Evolutionary conservation across 108 stramenopile genomes (phyloP).

Genomic region (Conticribra guillardii): DNA sequence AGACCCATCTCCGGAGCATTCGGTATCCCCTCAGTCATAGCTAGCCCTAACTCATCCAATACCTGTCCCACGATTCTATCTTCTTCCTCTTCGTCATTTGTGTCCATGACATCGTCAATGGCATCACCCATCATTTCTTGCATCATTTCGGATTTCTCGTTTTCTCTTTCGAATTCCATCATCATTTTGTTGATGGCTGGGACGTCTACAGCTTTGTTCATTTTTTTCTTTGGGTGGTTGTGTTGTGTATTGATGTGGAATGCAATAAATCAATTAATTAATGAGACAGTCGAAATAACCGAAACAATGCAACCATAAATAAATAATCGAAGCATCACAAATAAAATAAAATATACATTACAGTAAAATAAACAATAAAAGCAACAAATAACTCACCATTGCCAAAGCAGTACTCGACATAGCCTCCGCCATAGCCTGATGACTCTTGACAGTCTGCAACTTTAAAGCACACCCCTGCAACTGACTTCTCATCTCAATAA

Average conservation of each 20-base stretch:
- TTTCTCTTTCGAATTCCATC: constrained; percentile 95
- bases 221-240: constrained; percentile 46
- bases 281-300: no score
- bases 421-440: constrained; percentile 95
- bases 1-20: constrained; percentile 67
- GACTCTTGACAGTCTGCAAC: constrained; percentile 93
- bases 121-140: constrained; percentile 97
- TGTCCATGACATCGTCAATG: constrained; percentile 93
- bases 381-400: constrained; percentile 51
- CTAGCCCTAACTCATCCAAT: constrained; percentile 90
- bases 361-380: constrained; percentile 30
- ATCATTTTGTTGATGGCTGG: constrained; percentile 96
- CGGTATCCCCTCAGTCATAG: constrained; percentile 78
- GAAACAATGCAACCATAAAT: no score
- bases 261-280: no score
- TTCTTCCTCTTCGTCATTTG: constrained; percentile 93
- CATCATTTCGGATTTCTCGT: constrained; percentile 94
- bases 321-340: neutral
- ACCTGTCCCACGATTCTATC: constrained; percentile 89
- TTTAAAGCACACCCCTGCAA: constrained; percentile 93
- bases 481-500: constrained; percentile 97
- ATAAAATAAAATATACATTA: no score
- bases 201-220: constrained; percentile 95
- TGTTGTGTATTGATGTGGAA: neutral
- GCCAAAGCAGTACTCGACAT: constrained; percentile 91